Evolutionary conservation across 495 filamentous ascomycete genomes (phyloP).

Genomic region (Xylaria castorea): DNA sequence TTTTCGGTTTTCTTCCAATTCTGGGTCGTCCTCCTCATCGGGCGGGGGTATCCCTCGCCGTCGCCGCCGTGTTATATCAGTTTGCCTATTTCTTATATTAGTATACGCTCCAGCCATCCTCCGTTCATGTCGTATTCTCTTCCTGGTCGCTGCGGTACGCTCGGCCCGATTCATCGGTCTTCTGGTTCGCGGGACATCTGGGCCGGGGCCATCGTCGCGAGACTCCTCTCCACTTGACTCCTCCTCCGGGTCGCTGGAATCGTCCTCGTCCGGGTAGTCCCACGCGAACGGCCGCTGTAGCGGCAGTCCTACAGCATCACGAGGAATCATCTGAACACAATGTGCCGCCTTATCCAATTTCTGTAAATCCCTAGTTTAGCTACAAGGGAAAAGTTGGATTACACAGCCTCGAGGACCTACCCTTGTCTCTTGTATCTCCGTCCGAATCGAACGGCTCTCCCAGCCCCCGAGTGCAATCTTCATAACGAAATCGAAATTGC

Average conservation of each 20-base stretch:
- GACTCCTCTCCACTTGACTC: conserved; percentile 24
- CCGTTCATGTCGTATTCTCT: neutral
- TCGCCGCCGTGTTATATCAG: too few relatives aligned
- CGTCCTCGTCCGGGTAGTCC: neutral
- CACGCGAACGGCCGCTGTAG: neutral
- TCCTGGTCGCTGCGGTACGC: neutral
- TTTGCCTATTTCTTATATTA: too few relatives aligned
- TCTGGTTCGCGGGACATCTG: neutral
- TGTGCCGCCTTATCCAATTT: conserved; percentile 30
- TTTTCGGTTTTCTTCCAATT: neutral
- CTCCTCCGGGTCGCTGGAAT: conserved; percentile 18
- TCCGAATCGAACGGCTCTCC: neutral
- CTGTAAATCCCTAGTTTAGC: neutral
- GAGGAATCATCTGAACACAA: conserved; percentile 25
- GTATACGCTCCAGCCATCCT: neutral
- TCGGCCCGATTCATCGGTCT: neutral
- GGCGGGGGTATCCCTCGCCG: neutral
- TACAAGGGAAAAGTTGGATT: neutral
- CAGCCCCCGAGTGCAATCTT: neutral
- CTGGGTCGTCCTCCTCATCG: neutral
- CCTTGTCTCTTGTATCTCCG: neutral
- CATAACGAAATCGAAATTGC: neutral
- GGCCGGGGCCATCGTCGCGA: conserved; percentile 1
- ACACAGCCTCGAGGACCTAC: neutral
- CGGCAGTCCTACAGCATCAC: neutral